Conservation (phyloP, 768 basidiomycete genomes). For the Tulasnella sp. region DNA sequence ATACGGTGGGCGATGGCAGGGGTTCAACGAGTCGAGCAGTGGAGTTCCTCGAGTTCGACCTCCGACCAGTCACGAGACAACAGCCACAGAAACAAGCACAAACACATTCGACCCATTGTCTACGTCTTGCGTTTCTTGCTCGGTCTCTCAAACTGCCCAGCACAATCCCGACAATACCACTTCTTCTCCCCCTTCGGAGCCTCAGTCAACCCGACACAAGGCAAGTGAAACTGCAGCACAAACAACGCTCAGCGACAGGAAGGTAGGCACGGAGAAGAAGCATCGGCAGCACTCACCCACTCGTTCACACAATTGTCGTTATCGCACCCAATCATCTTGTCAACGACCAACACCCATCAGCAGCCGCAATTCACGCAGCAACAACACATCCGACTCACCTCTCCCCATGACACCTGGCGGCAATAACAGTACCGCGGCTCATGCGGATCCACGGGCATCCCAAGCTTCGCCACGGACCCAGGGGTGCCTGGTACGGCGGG, state of each 20-base stretch:
- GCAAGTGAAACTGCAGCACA: conserved; percentile 21
- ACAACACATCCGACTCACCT: conserved; percentile 11
- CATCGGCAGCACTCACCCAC: conserved; percentile 21
- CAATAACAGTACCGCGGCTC: conserved; percentile 26
- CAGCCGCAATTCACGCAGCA: neutral
- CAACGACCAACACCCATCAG: neutral
- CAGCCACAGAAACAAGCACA: neutral
- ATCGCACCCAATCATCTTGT: conserved; percentile 25
- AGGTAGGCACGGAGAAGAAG: neutral
- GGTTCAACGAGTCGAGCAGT: neutral
- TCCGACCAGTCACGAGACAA: conserved; percentile 2
- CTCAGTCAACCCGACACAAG: conserved; percentile 20
- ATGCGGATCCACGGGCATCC: conserved; percentile 20
- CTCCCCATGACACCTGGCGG: conserved; percentile 23
- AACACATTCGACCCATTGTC: neutral
- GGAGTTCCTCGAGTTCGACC: conserved; percentile 1
- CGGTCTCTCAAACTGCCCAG: conserved; percentile 2
- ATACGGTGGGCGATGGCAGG: neutral
- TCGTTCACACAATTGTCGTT: conserved; percentile 22
- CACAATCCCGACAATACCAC: conserved; percentile 26
- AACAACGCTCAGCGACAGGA: neutral
- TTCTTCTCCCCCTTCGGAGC: conserved; percentile 20
- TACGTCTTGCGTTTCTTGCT: conserved; percentile 4
- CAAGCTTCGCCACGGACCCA: neutral
- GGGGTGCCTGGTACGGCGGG: neutral